Evolutionary conservation across 2,329 filamentous ascomycete species (phyloP), one percentile per base, ranked within the genome.

Genomic region (Penicillium sp.): DNA sequence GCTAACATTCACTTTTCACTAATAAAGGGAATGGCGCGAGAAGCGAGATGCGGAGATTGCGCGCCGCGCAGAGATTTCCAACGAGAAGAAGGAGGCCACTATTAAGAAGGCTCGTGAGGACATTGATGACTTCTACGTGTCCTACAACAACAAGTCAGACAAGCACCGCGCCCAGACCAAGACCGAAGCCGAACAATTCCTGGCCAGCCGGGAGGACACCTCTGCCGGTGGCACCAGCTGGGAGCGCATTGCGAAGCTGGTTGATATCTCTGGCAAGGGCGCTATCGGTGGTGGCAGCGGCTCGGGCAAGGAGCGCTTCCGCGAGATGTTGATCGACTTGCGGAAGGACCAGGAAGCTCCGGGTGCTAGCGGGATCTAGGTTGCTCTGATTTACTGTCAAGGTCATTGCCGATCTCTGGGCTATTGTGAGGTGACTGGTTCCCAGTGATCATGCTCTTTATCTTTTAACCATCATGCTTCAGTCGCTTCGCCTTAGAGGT

Each of bases 41-140:
- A 87, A 88, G 68, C 88, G 94, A 60, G 89, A 96, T 67, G 85
- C 87, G 36, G 85, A 87, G 68, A 87, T 95, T 61, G 81, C 87
- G 64, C 91, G 92, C 74, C 89, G 93, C 66, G 87, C 90, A 60
- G 86, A 95, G 73, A 85, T 93, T 61, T 93, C 93, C 49, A 84
- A 85, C 39, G 81, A 85, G 60, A 90, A 92, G 76, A 94, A 94
- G 71, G 83, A 85, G 58, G 86, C 93, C 71, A 96, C 91, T 1
- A 78, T 96, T 69, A 85, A 90, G 71, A 90, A 94, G 64, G 94
- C 94, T 10, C 90, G 91, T 69, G 84, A 92, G 71, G 94, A 95
- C 73, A 95, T 99, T 60, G 94, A 99, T 72, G 94, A 96, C 72
- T 99, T 97, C 77, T 99, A 99, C 80, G 92, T 96, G 70, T 96